Evolutionary conservation across 1,284 basidiomycete species (phyloP), one percentile per base, ranked within the genome.

Genomic region (Naganishia sp.): DNA sequence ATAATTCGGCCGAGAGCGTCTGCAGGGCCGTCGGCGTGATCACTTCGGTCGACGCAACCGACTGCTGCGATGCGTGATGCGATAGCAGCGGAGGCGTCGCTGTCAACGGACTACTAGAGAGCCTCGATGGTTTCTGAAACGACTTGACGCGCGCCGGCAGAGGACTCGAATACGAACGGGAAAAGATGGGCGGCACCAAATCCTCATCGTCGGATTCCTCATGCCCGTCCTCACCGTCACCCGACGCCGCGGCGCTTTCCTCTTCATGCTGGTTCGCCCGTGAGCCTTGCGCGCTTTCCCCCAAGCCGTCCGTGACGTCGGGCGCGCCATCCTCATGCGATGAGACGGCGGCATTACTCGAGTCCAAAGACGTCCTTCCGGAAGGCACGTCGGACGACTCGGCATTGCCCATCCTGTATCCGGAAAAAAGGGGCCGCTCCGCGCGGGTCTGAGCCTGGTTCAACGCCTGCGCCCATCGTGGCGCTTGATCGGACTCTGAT

Each of bases 1-100:
- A 91, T 9, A 94, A 83, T 78, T 95, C 92, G 43, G 88, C 79
- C 1, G 80, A 80, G 11, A 80, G 66, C 0, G 74, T 74, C 46
- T 74, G 71, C 4, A 76, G 67, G 1, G 76, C 75, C 10, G 66
- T 35, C 6, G 66, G 66, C 15, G 66, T 67, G 6, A 67, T 49
- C 2, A 67, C 18, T 4, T 66, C 58, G 13, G 49, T 49, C 18
- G 17, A 49, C 2, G 42, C 7, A 21, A 21, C 51, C 10, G 65
- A 61, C 17, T 41, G 51, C 23, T 60, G 43, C 13, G 65, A 66
- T 17, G 17, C 51, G 31, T 61, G 35, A 28, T 31, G 53, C 23
- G 61, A 41, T 23, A 66, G 52, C 10, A 43, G 21, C 18, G 65
- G 65, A 10, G 65, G 58, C 17, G 61, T 54, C 13, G 50, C 25